Percentiles rank a stretch among this genome's conserved stretches.
phyloP scores from a whole-genome alignment of 805 yeast species.

The Nakazawaea laoshanensis region DNA sequence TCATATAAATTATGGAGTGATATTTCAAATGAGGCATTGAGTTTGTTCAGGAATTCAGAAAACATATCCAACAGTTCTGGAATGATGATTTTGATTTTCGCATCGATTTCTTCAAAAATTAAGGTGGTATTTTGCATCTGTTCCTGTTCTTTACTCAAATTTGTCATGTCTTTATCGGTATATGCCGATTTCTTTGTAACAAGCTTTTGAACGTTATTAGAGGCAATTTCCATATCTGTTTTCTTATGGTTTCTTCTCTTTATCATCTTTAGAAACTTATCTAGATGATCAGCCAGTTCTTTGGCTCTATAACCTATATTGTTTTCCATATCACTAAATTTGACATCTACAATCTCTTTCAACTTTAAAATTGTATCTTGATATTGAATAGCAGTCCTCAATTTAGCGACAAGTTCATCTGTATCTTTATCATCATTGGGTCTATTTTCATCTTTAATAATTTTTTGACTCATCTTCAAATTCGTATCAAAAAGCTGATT shows the following conservation, averaged over 20 bases:
- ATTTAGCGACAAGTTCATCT: neutral
- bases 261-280: slow-evolving; percentile 28
- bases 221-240: slow-evolving; percentile 29
- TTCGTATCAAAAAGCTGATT: slow-evolving; percentile 16
- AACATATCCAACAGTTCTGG: slow-evolving; percentile 38
- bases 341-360: slow-evolving; percentile 15
- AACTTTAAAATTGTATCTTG: slow-evolving; percentile 17
- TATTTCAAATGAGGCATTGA: slow-evolving; percentile 29
- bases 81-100: slow-evolving; percentile 28
- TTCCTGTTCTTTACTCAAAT: slow-evolving; percentile 23
- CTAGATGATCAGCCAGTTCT: slow-evolving; percentile 30
- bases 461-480: slow-evolving; percentile 21
- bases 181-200: slow-evolving; percentile 22
- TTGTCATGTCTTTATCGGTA: slow-evolving; percentile 28
- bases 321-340: slow-evolving; percentile 17
- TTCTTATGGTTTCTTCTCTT: slow-evolving; percentile 36
- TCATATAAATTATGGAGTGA: slow-evolving; percentile 27
- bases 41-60: slow-evolving; percentile 39
- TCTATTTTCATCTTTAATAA: slow-evolving; percentile 12
- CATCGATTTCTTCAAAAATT: slow-evolving; percentile 27
- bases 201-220: slow-evolving; percentile 28
- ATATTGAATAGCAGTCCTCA: slow-evolving; percentile 20
- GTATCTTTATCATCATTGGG: slow-evolving; percentile 17
- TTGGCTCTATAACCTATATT: slow-evolving; percentile 25
- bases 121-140: slow-evolving; percentile 22